Base-by-base conservation (phyloP, 441 rosid species). In the Capsella rubella region DNA sequence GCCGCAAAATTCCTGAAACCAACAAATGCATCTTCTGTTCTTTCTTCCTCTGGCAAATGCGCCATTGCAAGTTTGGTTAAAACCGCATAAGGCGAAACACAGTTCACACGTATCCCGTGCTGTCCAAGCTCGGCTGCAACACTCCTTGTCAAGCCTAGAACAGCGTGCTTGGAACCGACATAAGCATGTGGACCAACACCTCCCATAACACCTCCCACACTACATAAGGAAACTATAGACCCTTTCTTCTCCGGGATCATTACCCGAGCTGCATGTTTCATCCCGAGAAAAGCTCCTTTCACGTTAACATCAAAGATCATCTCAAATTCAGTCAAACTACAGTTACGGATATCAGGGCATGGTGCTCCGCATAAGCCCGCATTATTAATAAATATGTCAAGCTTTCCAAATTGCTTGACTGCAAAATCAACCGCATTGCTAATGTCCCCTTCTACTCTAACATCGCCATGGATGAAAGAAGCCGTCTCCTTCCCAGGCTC, bases 101-200 rank as follows among this genome's bases (percentile, higher is more conserved):
- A 93, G 85, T 91, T 93, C 54, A 93, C 94, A 0, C 97, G 93
- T 66, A 94, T 92, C 72, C 97, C 97, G 6, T 94, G 77, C 64
- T 89, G 87, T 72, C 99, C 99, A 8, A 92, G 82, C 85, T 94
- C 99, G 0, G 97, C 97, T 11, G 97, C 97, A 16, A 94, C 95
- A 58, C 69, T 94, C 83, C 61, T 86, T 43, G 82, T 90, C 50
- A 94, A 82, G 25, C 97, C 99, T 54, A 88, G 59, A 39, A 92
- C 84, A 16, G 97, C 96, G 50, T 92, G 99, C 80, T 90, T 92
- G 0, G 99, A 92, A 3, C 91, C 88, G 0, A 91, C 80, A 79
- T 90, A 94, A 14, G 94, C 80, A 70, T 90, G 99, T 0, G 99
- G 95, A 1, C 95, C 99, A 12, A 86, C 0, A 3, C 95, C 99